Evolutionary conservation across 148 eudicot genomes (phyloP).

Genomic region (Nepenthes mirabilis): DNA sequence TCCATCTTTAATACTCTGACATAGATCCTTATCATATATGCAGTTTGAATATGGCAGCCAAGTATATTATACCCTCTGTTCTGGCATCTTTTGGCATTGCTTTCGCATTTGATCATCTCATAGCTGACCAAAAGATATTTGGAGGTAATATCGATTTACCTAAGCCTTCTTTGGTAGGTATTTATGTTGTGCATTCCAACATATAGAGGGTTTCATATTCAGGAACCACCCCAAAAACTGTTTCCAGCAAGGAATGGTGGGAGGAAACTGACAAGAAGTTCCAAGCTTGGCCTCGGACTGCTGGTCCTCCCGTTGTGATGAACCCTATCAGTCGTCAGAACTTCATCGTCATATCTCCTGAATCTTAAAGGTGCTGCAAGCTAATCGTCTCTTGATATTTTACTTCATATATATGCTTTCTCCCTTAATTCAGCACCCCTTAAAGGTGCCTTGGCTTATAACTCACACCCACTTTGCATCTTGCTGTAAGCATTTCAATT

Average conservation of each 20-base stretch:
- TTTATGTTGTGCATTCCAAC: background rate
- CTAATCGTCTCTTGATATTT: background rate
- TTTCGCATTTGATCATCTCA: conserved; percentile 19
- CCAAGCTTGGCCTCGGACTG: conserved; percentile 41
- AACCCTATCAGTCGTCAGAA: conserved; percentile 41
- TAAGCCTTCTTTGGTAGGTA: background rate
- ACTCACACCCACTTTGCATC: too few species aligned
- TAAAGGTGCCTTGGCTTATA: too few species aligned
- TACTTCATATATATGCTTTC: too few species aligned
- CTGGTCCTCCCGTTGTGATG: conserved; percentile 40
- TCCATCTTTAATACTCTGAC: too few species aligned
- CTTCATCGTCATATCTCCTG: conserved; percentile 26
- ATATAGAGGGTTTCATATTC: background rate
- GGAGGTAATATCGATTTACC: conserved; percentile 18
- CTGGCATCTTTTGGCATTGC: conserved; percentile 20
- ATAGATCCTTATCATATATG: too few species aligned
- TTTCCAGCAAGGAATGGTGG: conserved; percentile 25
- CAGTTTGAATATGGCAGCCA: conserved; percentile 17
- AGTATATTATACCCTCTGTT: conserved; percentile 19
- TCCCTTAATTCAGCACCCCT: too few species aligned
- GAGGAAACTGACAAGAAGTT: conserved; percentile 30
- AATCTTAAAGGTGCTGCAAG: conserved; percentile 15
- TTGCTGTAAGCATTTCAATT: too few species aligned
- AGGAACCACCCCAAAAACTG: conserved; percentile 32
- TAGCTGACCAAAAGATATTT: conserved; percentile 28